These are phyloP conservation scores for Neurospora sp. DNA, from an alignment of 2,329 filamentous ascomycete genomes.

Conservation along the genomic window DNA sequence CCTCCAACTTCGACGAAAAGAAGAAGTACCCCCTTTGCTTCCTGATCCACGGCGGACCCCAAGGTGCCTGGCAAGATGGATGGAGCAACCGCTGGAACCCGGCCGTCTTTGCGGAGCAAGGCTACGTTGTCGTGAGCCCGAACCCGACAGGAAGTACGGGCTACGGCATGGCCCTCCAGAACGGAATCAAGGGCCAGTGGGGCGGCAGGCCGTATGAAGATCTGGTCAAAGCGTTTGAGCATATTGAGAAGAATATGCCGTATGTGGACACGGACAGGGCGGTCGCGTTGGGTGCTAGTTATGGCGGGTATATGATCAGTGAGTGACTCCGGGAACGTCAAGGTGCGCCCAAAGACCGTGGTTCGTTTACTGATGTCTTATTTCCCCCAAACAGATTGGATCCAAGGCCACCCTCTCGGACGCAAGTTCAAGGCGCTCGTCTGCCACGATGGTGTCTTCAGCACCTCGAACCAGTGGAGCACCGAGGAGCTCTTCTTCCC, in stretches of 20 bases:
- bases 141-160: slow-evolving; percentile 79
- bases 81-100: slow-evolving; percentile 85
- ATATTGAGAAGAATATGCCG: slow-evolving; percentile 53
- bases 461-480: slow-evolving; percentile 53
- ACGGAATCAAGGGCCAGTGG: slow-evolving; percentile 74
- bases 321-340: slow-evolving; percentile 17
- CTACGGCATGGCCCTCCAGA: slow-evolving; percentile 67
- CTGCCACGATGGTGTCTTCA: slow-evolving; percentile 80
- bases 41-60: slow-evolving; percentile 75
- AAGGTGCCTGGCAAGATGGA: slow-evolving; percentile 62
- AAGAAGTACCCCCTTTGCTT: slow-evolving; percentile 74
- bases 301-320: slow-evolving; percentile 70
- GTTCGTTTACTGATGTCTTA: not conserved
- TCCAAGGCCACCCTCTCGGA: slow-evolving; percentile 76
- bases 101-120: slow-evolving; percentile 76
- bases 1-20: slow-evolving; percentile 53
- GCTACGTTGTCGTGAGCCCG: slow-evolving; percentile 71
- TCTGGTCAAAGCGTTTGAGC: slow-evolving; percentile 66
- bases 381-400: slow-evolving; percentile 51
- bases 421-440: slow-evolving; percentile 81
- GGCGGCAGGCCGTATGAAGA: slow-evolving; percentile 78
- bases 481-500: slow-evolving; percentile 64
- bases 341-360: not conserved
- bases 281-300: slow-evolving; percentile 65
- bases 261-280: slow-evolving; percentile 61